Evolutionary conservation across 495 filamentous ascomycete genomes (phyloP).

Genomic region (Xylaria telfairii): DNA sequence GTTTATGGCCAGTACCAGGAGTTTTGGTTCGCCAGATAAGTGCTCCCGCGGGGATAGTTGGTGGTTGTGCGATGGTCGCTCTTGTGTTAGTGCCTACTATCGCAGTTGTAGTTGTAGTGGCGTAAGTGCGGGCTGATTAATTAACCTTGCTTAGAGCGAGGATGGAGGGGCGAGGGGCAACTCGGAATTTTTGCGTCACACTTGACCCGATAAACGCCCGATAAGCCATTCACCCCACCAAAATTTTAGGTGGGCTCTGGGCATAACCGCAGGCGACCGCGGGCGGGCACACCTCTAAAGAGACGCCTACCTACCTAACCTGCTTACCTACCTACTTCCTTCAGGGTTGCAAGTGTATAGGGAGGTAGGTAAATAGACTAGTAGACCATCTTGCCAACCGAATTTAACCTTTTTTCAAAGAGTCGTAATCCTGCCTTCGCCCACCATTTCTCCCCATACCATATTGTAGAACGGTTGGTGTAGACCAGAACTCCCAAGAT

Average conservation of each 20-base stretch:
- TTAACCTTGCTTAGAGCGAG: too few species aligned
- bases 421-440: not conserved
- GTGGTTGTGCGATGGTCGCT: conserved; percentile 4
- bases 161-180: conserved; percentile 20
- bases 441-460: not conserved
- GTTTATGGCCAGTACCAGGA: not conserved
- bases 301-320: not conserved
- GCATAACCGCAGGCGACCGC: not conserved
- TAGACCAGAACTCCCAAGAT: conserved; percentile 55
- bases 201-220: conserved; percentile 30
- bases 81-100: not conserved
- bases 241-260: conserved; percentile 37
- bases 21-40: not conserved
- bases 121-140: conserved; percentile 17
- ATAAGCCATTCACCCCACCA: conserved; percentile 50
- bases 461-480: not conserved
- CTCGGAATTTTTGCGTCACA: conserved; percentile 25
- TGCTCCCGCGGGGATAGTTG: not conserved
- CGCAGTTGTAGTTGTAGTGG: conserved; percentile 19
- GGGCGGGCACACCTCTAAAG: not conserved
- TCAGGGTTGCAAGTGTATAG: not conserved
- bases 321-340: not conserved
- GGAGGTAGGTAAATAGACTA: not conserved
- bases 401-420: not conserved
- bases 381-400: not conserved